A percentile compares a stretch with the other conserved stretches of the same genome.
phyloP scores from a whole-genome alignment of 345 rosid genomes.

The Punica granatum region DNA sequence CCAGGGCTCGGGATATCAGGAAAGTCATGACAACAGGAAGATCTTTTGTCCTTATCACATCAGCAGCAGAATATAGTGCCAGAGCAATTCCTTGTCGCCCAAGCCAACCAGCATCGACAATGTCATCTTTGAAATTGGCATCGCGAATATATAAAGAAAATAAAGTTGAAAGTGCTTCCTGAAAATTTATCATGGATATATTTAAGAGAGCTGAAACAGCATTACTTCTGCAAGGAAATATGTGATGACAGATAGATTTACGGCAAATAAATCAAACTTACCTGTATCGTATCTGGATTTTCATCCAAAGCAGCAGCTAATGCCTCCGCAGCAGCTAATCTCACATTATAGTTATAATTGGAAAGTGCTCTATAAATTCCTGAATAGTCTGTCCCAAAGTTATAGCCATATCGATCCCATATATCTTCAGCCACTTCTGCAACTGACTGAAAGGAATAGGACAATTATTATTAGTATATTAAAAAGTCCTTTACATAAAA shows the following conservation, averaged over 20 bases:
- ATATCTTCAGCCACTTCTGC: conserved; percentile 91
- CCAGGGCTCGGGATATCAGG: conserved; percentile 93
- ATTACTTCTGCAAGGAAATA: neutral
- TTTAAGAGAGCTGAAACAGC: neutral
- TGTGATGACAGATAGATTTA: neutral
- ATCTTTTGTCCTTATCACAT: conserved; percentile 83
- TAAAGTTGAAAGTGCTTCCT: conserved; percentile 83
- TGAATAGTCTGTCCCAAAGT: conserved; percentile 85
- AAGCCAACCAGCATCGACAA: conserved; percentile 80
- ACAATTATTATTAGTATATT: neutral
- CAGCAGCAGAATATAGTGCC: conserved; percentile 87
- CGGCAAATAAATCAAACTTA: conserved; percentile 13
- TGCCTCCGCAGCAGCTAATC: conserved; percentile 92
- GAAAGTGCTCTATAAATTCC: conserved; percentile 82
- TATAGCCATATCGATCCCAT: conserved; percentile 92
- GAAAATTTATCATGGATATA: conserved; percentile 11
- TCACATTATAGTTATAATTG: conserved; percentile 74
- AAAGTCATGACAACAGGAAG: conserved; percentile 98
- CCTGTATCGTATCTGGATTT: conserved; percentile 78
- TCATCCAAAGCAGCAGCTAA: conserved; percentile 97
- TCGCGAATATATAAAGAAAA: conserved; percentile 88
- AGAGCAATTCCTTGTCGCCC: conserved; percentile 92
- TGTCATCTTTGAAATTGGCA: conserved; percentile 42
- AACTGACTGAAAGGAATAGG: conserved; percentile 48
- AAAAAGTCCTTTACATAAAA: neutral